Percentiles rank a stretch among this genome's conserved stretches.
Conservation (phyloP, 495 filamentous ascomycete species). For the Friedmanniomyces simplex region DNA sequence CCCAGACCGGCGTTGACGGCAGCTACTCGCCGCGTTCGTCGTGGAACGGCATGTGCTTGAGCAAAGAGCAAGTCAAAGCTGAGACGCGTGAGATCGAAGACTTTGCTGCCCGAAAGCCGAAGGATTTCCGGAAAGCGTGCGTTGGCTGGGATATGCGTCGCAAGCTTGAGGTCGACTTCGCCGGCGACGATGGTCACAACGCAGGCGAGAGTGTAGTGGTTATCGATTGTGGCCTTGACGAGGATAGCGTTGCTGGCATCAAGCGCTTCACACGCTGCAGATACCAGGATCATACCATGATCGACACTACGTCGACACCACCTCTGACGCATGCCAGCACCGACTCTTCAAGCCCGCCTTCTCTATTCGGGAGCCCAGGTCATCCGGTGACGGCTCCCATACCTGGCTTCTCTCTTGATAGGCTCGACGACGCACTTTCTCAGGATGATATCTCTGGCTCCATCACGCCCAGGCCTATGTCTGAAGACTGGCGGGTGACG, state of each 20-base stretch:
- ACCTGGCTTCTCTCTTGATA: conserved; percentile 12
- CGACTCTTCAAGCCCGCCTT: conserved; percentile 23
- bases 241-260: conserved; percentile 39
- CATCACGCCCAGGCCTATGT: conserved; percentile 20
- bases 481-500: conserved; percentile 53
- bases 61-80: conserved; percentile 54
- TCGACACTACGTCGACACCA: conserved; percentile 7
- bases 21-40: conserved; percentile 61
- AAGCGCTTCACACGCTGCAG: conserved; percentile 44
- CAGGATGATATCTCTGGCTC: conserved; percentile 15
- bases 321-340: conserved; percentile 17
- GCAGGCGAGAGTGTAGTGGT: conserved; percentile 68
- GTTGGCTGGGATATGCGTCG: conserved; percentile 89
- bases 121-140: conserved; percentile 68
- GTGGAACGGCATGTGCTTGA: conserved; percentile 60
- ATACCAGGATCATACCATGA: conserved; percentile 15
- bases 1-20: conserved; percentile 46
- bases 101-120: conserved; percentile 62
- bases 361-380: conserved; percentile 32
- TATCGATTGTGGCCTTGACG: conserved; percentile 57
- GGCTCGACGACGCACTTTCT: conserved; percentile 15
- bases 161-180: conserved; percentile 79
- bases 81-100: conserved; percentile 75
- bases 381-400: conserved; percentile 1
- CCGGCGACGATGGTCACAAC: conserved; percentile 59